Percentiles rank a stretch among this genome's conserved stretches.
Conservation (phyloP, 1,284 basidiomycete genomes). For the Ustilago sp. region DNA sequence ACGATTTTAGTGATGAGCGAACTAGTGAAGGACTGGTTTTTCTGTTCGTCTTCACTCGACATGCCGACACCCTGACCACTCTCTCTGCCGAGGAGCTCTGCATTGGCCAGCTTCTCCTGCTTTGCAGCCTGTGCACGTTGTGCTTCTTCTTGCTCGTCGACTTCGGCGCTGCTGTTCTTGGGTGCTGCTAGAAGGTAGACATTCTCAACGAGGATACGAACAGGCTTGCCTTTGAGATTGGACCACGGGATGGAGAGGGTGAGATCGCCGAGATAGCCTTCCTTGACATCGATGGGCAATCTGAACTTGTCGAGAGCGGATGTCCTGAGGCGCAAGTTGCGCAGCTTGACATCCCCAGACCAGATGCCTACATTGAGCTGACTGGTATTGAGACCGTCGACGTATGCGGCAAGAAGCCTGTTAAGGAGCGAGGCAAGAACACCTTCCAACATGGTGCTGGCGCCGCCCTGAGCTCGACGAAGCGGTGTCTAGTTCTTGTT, state of each 20-base stretch:
- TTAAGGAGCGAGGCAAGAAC: conserved; percentile 73
- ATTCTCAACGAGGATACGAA: conserved; percentile 91
- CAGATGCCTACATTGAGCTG: conserved; percentile 95
- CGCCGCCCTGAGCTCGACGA: neutral
- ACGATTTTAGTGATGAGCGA: conserved; percentile 91
- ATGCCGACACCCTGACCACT: conserved; percentile 38
- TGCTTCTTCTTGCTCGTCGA: conserved; percentile 88
- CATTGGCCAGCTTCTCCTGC: conserved; percentile 86
- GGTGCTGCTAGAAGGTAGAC: conserved; percentile 94
- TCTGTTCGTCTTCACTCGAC: conserved; percentile 75
- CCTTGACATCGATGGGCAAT: conserved; percentile 93
- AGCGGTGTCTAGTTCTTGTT: too few species aligned
- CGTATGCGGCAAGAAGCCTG: conserved; percentile 91
- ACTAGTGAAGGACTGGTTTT: conserved; percentile 83
- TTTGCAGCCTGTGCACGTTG: conserved; percentile 85
- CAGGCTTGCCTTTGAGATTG: conserved; percentile 91
- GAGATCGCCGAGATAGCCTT: conserved; percentile 91
- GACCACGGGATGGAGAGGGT: conserved; percentile 95
- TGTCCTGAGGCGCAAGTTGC: conserved; percentile 85
- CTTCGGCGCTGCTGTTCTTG: conserved; percentile 77
- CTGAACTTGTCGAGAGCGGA: conserved; percentile 95
- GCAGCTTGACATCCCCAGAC: conserved; percentile 88
- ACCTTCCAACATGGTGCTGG: conserved; percentile 64
- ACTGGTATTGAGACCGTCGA: conserved; percentile 94
- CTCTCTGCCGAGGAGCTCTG: conserved; percentile 78